A percentile compares a stretch with the other conserved stretches of the same genome.
Evolutionary conservation across 495 filamentous ascomycete genomes (phyloP).

Genomic region (Glutinoglossum americanum): DNA sequence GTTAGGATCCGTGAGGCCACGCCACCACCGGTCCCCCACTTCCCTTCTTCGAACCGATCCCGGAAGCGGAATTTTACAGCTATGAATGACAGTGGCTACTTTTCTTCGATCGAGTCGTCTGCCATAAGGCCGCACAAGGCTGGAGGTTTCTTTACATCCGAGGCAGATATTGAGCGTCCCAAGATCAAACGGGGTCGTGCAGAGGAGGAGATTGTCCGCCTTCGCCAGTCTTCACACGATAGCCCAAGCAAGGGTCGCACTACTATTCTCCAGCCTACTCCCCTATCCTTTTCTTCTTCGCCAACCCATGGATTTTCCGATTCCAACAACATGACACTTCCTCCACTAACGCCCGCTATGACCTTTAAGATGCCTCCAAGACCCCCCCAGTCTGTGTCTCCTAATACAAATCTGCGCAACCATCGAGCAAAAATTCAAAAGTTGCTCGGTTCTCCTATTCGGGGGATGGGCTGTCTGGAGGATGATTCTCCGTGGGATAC

Average conservation of each 20-base stretch:
- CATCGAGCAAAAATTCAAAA: slow-evolving; percentile 73
- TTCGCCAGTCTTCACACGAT: slow-evolving; percentile 80
- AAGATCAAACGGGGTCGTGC: slow-evolving; percentile 72
- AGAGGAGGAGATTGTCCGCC: slow-evolving; percentile 87
- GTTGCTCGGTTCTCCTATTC: slow-evolving; percentile 73
- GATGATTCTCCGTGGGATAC: slow-evolving; percentile 45
- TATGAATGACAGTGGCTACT: slow-evolving; percentile 91
- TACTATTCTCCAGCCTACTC: slow-evolving; percentile 16
- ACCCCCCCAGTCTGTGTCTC: slow-evolving; percentile 72
- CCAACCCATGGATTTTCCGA: slow-evolving; percentile 25
- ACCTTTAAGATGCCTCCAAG: slow-evolving; percentile 69
- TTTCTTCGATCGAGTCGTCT: slow-evolving; percentile 92
- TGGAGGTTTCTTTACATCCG: slow-evolving; percentile 43
- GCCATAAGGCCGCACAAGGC: slow-evolving; percentile 47
- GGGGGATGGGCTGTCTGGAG: slow-evolving; percentile 44
- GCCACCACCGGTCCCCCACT: slow-evolving; percentile 47
- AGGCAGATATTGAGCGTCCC: slow-evolving; percentile 46
- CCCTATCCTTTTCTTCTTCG: slow-evolving; percentile 32
- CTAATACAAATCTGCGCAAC: slow-evolving; percentile 82
- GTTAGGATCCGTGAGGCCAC: slow-evolving; percentile 43
- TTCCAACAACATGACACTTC: slow-evolving; percentile 40
- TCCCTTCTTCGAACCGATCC: slow-evolving; percentile 33
- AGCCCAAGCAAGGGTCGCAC: slow-evolving; percentile 49
- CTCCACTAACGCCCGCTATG: slow-evolving; percentile 67
- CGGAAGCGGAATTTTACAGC: slow-evolving; percentile 52